Conservation (phyloP, 805 yeast species). For the Suhomyces vadensis region DNA sequence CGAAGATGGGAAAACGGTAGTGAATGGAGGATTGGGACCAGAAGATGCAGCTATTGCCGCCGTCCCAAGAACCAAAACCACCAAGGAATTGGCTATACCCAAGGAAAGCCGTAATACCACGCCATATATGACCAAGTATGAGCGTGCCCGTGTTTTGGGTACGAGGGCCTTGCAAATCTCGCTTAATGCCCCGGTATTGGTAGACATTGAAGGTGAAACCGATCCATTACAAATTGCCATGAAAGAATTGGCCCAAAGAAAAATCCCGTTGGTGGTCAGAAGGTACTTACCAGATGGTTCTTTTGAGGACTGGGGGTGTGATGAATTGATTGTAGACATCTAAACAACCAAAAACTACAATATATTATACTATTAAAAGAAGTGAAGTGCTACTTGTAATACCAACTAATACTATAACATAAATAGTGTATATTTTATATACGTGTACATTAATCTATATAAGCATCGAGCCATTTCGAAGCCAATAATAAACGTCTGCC, state of each 20-base stretch:
- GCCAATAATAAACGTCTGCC: slow-evolving; percentile 63
- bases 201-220: slow-evolving; percentile 97
- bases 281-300: slow-evolving; percentile 96
- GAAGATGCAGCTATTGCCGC: slow-evolving; percentile 39
- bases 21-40: slow-evolving; percentile 69
- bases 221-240: slow-evolving; percentile 97
- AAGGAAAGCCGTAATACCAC: slow-evolving; percentile 89
- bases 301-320: slow-evolving; percentile 98
- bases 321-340: slow-evolving; percentile 85
- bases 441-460: slow-evolving; percentile 32
- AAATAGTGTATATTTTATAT: background rate
- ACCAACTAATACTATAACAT: too few species aligned
- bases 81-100: slow-evolving; percentile 82
- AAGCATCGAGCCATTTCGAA: slow-evolving; percentile 59
- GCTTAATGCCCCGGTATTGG: slow-evolving; percentile 97
- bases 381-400: too few species aligned
- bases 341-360: background rate
- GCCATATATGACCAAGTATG: slow-evolving; percentile 98
- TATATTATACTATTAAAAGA: too few species aligned
- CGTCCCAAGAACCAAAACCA: slow-evolving; percentile 55
- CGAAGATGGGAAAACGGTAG: slow-evolving; percentile 72
- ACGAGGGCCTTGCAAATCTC: slow-evolving; percentile 97
- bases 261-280: slow-evolving; percentile 93
- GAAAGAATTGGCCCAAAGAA: slow-evolving; percentile 93
- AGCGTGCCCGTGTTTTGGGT: slow-evolving; percentile 95